Evolutionary conservation across 208 protist species (phyloP), one percentile per base, ranked within the genome.

Genomic region (Jaenimonas drosophilae): DNA sequence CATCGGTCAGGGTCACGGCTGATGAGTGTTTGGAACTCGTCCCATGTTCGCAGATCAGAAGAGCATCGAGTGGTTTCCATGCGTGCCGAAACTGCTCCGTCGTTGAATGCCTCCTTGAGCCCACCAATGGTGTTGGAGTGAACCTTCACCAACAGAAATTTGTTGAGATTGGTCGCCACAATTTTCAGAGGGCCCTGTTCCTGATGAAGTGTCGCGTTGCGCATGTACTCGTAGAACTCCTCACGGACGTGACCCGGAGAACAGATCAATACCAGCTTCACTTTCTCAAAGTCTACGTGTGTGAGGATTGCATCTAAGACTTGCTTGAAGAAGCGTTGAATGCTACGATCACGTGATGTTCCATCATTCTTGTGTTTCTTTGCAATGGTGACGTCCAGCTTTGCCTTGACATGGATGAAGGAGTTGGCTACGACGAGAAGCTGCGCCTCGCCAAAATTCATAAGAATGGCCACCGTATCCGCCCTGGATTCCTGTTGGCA

Each of bases 261-360:
- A 45, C 91, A 97, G 25, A 99, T 55, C 31, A 99, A 64, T 16
- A 98, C 41, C 49, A 94, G 57, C 56, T 97, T 97, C 21, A 98
- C 80, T 51, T 96, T 74, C 17, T 85, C 68, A 64, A 97, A 95
- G 59, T 97, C 70, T 1, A 98, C 57, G 63, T 98, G 81, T 7
- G 70, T 47, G 1, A 73, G 21, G 4, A 98, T 66, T 14, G 90
- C 88, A 45, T 96, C 72, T 4, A 97, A 45, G 0, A 94, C 63
- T 31, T 84, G 50, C 30, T 96, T 88, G 32, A 91, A 98, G 59
- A 99, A 99, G 6, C 75, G 66, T 12, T 77, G 49, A 42, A 97
- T 76, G 29, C 77, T 90, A 65, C 91, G 88, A 54, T 97, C 86
- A 5, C 86, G 75, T 14, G 78, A 57, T 1, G 68, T 76, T 11